Conservation (phyloP, 768 basidiomycete genomes). For the Tylopilus balloui region DNA sequence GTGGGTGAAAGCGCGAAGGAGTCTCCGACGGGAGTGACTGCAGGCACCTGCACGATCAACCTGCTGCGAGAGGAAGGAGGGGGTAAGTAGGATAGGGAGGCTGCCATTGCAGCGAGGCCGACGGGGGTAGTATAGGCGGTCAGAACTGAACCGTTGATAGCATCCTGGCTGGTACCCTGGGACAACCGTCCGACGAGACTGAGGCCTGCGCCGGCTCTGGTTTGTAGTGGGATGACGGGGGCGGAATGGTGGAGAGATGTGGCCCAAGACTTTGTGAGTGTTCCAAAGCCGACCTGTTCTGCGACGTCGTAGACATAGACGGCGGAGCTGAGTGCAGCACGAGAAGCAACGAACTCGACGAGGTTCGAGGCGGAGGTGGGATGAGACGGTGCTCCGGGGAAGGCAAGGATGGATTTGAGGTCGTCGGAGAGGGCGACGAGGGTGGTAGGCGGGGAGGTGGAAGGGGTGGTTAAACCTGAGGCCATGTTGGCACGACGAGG, state of each 20-base stretch:
- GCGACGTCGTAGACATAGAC: slow-evolving; percentile 84
- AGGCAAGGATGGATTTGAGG: slow-evolving; percentile 19
- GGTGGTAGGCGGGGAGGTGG: slow-evolving; percentile 28
- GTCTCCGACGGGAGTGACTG: slow-evolving; percentile 60
- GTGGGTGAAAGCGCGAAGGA: slow-evolving; percentile 73
- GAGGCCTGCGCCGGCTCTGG: slow-evolving; percentile 79
- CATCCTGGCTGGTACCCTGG: slow-evolving; percentile 71
- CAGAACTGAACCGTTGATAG: slow-evolving; percentile 52
- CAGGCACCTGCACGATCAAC: slow-evolving; percentile 80
- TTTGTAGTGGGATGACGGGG: slow-evolving; percentile 68
- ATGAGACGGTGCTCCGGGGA: slow-evolving; percentile 3
- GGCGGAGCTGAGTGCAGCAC: slow-evolving; percentile 49
- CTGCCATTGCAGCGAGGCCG: slow-evolving; percentile 82
- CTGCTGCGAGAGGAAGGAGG: slow-evolving; percentile 56
- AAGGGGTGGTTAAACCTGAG: background rate
- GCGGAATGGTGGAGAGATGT: slow-evolving; percentile 40
- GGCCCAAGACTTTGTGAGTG: slow-evolving; percentile 64
- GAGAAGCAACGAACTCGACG: slow-evolving; percentile 66
- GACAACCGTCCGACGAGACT: slow-evolving; percentile 75
- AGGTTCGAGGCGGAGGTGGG: slow-evolving; percentile 50
- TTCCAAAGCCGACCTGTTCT: slow-evolving; percentile 78
- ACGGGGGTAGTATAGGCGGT: slow-evolving; percentile 79
- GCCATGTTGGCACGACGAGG: background rate
- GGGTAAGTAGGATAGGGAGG: slow-evolving; percentile 72
- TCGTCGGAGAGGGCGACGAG: slow-evolving; percentile 33